Conservation (phyloP, 768 basidiomycete species). For the Suillus brevipes region DNA sequence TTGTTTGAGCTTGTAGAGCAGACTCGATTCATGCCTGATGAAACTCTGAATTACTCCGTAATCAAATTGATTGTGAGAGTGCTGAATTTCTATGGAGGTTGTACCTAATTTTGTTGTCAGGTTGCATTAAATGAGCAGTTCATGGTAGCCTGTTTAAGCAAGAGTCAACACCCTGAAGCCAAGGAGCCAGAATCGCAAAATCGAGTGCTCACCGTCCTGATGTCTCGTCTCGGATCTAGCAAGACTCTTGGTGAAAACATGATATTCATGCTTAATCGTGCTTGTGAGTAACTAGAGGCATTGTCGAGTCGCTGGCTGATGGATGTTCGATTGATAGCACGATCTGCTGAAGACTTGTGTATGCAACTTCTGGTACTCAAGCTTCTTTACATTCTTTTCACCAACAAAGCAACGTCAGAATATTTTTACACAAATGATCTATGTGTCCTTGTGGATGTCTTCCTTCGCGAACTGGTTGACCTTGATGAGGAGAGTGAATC, state of each 20-base stretch:
- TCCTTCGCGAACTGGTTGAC: constrained; percentile 90
- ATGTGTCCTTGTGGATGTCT: constrained; percentile 94
- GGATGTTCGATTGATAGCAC: constrained; percentile 47
- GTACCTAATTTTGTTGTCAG: constrained; percentile 38
- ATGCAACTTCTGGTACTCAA: constrained; percentile 95
- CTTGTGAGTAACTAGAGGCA: constrained; percentile 55
- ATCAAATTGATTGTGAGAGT: constrained; percentile 86
- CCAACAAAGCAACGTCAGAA: constrained; percentile 87
- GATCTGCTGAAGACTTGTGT: constrained; percentile 87
- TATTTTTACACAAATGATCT: constrained; percentile 99
- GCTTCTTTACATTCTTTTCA: constrained; percentile 91
- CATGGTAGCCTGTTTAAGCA: constrained; percentile 81
- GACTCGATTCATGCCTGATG: constrained; percentile 84
- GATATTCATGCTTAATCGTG: constrained; percentile 98
- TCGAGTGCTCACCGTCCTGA: constrained; percentile 78
- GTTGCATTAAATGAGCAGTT: constrained; percentile 97
- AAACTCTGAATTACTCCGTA: constrained; percentile 91
- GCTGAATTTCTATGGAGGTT: background rate
- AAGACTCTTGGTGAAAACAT: constrained; percentile 98
- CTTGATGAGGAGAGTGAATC: constrained; percentile 93
- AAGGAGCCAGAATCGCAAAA: constrained; percentile 56
- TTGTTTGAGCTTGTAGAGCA: constrained; percentile 93
- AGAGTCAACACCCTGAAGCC: constrained; percentile 23
- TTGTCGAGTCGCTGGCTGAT: constrained; percentile 11
- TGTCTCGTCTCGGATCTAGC: constrained; percentile 80